Percentiles rank a stretch among this genome's conserved stretches.
Conservation (phyloP, 2,329 filamentous ascomycete genomes). For the Cladosporium cucumerinum region DNA sequence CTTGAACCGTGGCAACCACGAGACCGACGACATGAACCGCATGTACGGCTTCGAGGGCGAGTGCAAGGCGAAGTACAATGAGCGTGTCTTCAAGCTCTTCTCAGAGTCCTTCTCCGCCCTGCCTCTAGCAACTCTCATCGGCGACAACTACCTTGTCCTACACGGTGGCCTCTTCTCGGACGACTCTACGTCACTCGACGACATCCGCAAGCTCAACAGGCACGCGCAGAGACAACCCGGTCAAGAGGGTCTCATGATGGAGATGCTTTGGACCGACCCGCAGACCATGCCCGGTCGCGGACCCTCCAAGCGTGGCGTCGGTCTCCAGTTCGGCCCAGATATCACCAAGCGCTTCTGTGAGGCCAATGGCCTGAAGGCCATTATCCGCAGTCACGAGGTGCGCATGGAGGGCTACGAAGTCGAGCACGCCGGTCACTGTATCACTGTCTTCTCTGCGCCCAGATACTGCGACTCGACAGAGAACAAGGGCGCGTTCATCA, state of each 20-base stretch:
- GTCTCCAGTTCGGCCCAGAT: slow-evolving; percentile 94
- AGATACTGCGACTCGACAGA: slow-evolving; percentile 97
- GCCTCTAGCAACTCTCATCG: slow-evolving; percentile 86
- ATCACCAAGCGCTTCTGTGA: slow-evolving; percentile 96
- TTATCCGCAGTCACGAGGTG: slow-evolving; percentile 96
- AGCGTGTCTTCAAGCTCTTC: slow-evolving; percentile 93
- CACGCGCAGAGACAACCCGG: slow-evolving; percentile 90
- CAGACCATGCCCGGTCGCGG: slow-evolving; percentile 81
- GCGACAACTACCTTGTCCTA: slow-evolving; percentile 84
- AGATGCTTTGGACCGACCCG: slow-evolving; percentile 99
- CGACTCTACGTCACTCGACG: slow-evolving; percentile 85
- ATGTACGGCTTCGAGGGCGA: slow-evolving; percentile 98
- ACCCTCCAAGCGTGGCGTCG: slow-evolving; percentile 94
- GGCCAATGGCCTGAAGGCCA: slow-evolving; percentile 86
- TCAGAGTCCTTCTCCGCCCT: slow-evolving; percentile 96
- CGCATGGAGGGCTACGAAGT: slow-evolving; percentile 99
- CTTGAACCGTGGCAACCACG: slow-evolving; percentile 94
- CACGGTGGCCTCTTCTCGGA: slow-evolving; percentile 96
- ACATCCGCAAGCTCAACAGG: slow-evolving; percentile 88
- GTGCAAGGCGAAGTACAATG: slow-evolving; percentile 97
- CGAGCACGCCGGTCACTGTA: slow-evolving; percentile 91
- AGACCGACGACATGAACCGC: slow-evolving; percentile 98
- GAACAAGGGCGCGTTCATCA: slow-evolving; percentile 98
- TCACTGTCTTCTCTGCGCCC: slow-evolving; percentile 96
- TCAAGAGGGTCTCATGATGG: slow-evolving; percentile 97